These are phyloP conservation scores for Salmacisia buchloeana DNA, from an alignment of 1,284 basidiomycete genomes.

Conservation along the genomic window DNA sequence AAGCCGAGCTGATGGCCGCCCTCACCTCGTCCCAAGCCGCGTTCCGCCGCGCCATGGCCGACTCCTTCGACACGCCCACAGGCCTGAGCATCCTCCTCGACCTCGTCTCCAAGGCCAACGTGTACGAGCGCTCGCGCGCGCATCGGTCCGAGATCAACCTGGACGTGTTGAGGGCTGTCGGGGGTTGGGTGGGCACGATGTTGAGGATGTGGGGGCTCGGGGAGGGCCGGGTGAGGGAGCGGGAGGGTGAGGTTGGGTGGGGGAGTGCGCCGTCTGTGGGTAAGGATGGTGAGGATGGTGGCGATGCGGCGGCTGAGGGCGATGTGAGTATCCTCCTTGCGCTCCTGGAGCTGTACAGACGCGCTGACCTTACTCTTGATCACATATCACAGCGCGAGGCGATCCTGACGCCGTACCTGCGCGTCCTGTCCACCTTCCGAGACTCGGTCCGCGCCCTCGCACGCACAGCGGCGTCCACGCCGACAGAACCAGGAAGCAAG, in stretches of 20 bases:
- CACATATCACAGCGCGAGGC: slow-evolving; percentile 64
- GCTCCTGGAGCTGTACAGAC: slow-evolving; percentile 51
- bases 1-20: slow-evolving; percentile 53
- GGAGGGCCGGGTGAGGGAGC: slow-evolving; percentile 58
- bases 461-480: slow-evolving; percentile 54
- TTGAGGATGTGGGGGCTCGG: slow-evolving; percentile 91
- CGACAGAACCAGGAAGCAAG: background rate
- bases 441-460: slow-evolving; percentile 80
- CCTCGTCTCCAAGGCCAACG: slow-evolving; percentile 78
- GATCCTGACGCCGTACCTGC: slow-evolving; percentile 81
- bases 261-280: slow-evolving; percentile 16
- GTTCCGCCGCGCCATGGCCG: slow-evolving; percentile 86
- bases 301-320: slow-evolving; percentile 13
- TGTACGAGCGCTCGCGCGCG: slow-evolving; percentile 62
- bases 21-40: slow-evolving; percentile 69
- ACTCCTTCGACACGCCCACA: slow-evolving; percentile 91
- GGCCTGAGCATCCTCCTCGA: slow-evolving; percentile 74
- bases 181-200: slow-evolving; percentile 82
- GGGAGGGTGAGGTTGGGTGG: slow-evolving; percentile 41
- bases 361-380: slow-evolving; percentile 18
- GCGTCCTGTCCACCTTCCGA: slow-evolving; percentile 79
- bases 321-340: slow-evolving; percentile 7
- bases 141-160: slow-evolving; percentile 60
- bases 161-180: slow-evolving; percentile 66
- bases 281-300: slow-evolving; percentile 20